These are phyloP conservation scores for Candida rishiriensis DNA, from an alignment of 805 yeast genomes.

Conservation along the genomic window DNA sequence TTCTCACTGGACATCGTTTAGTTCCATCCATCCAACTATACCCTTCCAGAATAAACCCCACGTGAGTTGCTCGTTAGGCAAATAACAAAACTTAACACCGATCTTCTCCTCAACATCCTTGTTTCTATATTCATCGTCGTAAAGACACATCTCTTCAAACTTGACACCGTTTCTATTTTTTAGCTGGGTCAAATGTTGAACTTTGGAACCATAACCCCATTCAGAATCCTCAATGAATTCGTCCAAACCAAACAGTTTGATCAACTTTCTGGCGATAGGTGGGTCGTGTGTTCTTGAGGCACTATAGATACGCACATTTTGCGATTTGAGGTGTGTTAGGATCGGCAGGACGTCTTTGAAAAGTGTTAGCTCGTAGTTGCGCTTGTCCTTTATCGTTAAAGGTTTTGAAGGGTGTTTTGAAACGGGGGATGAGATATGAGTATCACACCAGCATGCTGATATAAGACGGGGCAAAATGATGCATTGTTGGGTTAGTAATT, in stretches of 20 bases:
- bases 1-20: background rate
- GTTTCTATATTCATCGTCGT: slow-evolving; percentile 79
- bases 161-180: slow-evolving; percentile 43
- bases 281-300: slow-evolving; percentile 84
- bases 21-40: slow-evolving; percentile 31
- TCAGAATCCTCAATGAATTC: slow-evolving; percentile 53
- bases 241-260: slow-evolving; percentile 48
- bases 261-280: slow-evolving; percentile 61
- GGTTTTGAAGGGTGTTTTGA: slow-evolving; percentile 26
- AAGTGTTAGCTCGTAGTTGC: slow-evolving; percentile 52
- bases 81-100: slow-evolving; percentile 67
- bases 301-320: slow-evolving; percentile 50
- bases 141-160: slow-evolving; percentile 48
- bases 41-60: slow-evolving; percentile 48
- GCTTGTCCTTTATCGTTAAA: slow-evolving; percentile 42
- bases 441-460: slow-evolving; percentile 69
- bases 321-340: slow-evolving; percentile 43
- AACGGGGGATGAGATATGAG: slow-evolving; percentile 59
- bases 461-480: background rate
- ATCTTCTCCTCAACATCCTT: slow-evolving; percentile 66
- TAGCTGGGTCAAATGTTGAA: slow-evolving; percentile 49
- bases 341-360: slow-evolving; percentile 68
- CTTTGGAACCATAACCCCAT: slow-evolving; percentile 66
- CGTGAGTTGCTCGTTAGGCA: slow-evolving; percentile 53
- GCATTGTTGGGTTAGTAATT: background rate